Base-by-base conservation (phyloP, 805 yeast genomes). In the Candida argentea region DNA sequence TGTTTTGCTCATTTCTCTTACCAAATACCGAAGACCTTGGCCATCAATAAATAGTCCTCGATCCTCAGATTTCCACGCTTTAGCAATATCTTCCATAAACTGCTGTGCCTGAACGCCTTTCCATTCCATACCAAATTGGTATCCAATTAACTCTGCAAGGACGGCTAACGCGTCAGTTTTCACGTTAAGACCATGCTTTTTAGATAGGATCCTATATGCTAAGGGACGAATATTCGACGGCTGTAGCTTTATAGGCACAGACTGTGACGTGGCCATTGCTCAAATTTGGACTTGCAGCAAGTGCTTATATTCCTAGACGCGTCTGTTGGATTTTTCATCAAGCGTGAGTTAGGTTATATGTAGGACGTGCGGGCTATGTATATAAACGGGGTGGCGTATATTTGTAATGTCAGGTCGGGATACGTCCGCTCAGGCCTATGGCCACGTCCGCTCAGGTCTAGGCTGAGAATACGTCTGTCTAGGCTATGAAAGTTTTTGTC, bases 111-210 rank as follows among this genome's bases (percentile, higher is more conserved):
- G 62, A 0, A 72, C 59, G 6, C 80, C 70, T 42, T 82, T 70
- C 97, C 98, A 89, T 27, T 85, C 86, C 5, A 70, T 70, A 7
- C 97, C 97, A 52, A 76, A 87, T 24, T 67, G 67, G 23, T 62
- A 64, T 2, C 96, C 91, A 15, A 91, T 63, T 29, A 73, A 68
- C n/a, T 73, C 75, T 1, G 95, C 82, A 18, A 91, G 56, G 1
- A 69, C 67, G 24, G 65, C 69, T 10, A 91, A 59, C 0, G 95
- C 97, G 37, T 81, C 77, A 0, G 95, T 76, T 44, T 89, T 85
- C 37, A 91, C 70, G 50, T 86, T 86, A 16, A 91, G 67, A 0
- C 96, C 95, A 48, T 85, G 89, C 47, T 89, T 91, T 53, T 86
- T 89, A 4, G 97, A 83, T 6, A 91, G 53, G 2, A 89, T 71